Evolutionary conservation across 345 rosid genomes (phyloP).

Genomic region (Abelmoschus esculentus): DNA sequence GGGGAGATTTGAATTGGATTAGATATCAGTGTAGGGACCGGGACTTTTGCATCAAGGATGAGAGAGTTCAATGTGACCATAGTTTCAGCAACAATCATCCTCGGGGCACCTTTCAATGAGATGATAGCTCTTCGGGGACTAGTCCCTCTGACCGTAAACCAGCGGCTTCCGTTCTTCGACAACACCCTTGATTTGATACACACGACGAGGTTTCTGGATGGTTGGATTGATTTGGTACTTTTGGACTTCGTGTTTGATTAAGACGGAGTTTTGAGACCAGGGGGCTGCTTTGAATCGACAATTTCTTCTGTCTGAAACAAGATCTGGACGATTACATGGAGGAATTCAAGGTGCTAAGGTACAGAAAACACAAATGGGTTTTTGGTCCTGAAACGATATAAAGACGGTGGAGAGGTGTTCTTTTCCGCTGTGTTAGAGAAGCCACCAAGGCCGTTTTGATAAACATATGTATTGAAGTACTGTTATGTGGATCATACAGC

Average conservation of each 20-base stretch:
- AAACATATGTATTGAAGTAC: slow-evolving; percentile 25
- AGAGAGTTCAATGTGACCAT: slow-evolving; percentile 38
- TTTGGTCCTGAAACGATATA: slow-evolving; percentile 76
- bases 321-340: slow-evolving; percentile 71
- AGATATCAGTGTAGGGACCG: slow-evolving; percentile 82
- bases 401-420: slow-evolving; percentile 63
- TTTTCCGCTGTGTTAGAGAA: slow-evolving; percentile 86
- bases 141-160: slow-evolving; percentile 71
- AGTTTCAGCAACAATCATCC: slow-evolving; percentile 14
- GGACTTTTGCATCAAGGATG: slow-evolving; percentile 89
- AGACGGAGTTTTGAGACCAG: slow-evolving; percentile 80
- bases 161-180: slow-evolving; percentile 76
- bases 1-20: slow-evolving; percentile 73
- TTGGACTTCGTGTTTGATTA: slow-evolving; percentile 76
- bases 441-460: slow-evolving; percentile 57
- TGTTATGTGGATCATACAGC: no score
- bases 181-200: slow-evolving; percentile 83
- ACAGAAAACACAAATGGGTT: slow-evolving; percentile 69
- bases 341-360: slow-evolving; percentile 57
- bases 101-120: slow-evolving; percentile 80
- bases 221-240: slow-evolving; percentile 80
- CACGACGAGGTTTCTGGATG: slow-evolving; percentile 81
- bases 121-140: slow-evolving; percentile 78
- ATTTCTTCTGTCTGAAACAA: slow-evolving; percentile 67
- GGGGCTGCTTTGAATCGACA: slow-evolving; percentile 78